Evolutionary conservation across 768 basidiomycete genomes (phyloP), one percentile per base, ranked within the genome.

Genomic region (Tricholoma hemisulphureum): DNA sequence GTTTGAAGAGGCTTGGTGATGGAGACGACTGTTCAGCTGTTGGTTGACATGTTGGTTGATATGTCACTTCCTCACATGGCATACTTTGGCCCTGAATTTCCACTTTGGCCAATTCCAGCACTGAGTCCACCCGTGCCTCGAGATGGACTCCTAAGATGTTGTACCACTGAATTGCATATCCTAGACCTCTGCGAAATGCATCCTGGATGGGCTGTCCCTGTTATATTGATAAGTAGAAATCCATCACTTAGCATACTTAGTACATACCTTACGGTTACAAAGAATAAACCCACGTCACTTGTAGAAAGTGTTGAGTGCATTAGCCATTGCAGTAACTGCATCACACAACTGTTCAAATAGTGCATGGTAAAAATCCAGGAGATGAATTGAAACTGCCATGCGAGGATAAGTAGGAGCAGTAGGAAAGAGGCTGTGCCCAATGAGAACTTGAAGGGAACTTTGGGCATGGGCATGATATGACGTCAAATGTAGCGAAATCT

Each of bases 281-380:
- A n/a, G n/a, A n/a, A n/a, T n/a, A n/a, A n/a, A n/a, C n/a, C n/a
- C n/a, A 0, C 70, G 64, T 20, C 61, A 49, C 10, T 29, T 54
- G 50, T 76, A 75, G 52, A 71, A 67, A 3, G 62, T 63, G 31
- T 65, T 65, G 6, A 75, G 58, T 0, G 70, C 68, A 18, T 49
- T 46, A 3, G 72, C 62, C 29, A 71, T 41, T 1, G 61, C 71
- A 35, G 65, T 62, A 31, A 75, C 59, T 4, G 73, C 73, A 53
- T 77, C 69, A 24, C 73, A 75, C 1, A 75, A 75, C 0, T 65
- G 63, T 55, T 75, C 68, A 37, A 76, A 77, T 2, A 75, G 59
- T 4, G 69, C 63, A 2, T 31, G 55, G 53, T 74, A 75, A 56
- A 75, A 73, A 4, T 68, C 57, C 2, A 75, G 54, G 2, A 75